These are phyloP conservation scores for Fusarium sp. DNA, from an alignment of 2,329 filamentous ascomycete genomes.

Conservation along the genomic window DNA sequence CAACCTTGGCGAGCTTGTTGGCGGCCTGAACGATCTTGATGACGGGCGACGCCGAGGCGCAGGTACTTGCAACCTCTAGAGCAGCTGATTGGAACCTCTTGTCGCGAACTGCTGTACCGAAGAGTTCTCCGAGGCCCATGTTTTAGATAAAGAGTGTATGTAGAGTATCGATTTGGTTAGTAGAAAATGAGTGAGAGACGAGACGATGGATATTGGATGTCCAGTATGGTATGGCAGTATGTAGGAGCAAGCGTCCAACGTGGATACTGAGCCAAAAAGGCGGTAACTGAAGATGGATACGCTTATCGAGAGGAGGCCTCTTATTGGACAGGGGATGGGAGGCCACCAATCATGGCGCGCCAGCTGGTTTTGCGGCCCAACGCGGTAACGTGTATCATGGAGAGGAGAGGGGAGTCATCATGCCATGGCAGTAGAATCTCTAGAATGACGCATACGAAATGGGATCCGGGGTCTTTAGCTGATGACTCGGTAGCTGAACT, in stretches of 20 bases:
- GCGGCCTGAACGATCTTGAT: constrained; percentile 44
- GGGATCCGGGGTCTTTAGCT: background rate
- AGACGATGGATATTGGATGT: background rate
- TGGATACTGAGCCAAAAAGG: constrained; percentile 25
- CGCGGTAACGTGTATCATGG: constrained; percentile 20
- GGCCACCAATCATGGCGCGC: constrained; percentile 15
- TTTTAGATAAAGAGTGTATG: constrained; percentile 1
- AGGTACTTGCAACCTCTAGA: constrained; percentile 29
- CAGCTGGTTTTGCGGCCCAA: constrained; percentile 36
- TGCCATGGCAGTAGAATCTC: background rate
- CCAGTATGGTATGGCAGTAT: background rate
- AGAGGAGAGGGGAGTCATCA: constrained; percentile 12
- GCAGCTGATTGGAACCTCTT: constrained; percentile 27
- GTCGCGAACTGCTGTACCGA: constrained; percentile 28
- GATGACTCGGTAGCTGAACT: background rate
- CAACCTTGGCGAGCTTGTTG: constrained; percentile 42
- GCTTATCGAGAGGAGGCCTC: background rate
- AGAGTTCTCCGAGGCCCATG: constrained; percentile 30
- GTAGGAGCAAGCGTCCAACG: constrained; percentile 2
- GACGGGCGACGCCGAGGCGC: constrained; percentile 28
- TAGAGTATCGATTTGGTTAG: background rate
- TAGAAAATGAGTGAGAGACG: constrained; percentile 1
- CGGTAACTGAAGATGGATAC: constrained; percentile 33
- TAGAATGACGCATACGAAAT: constrained; percentile 9
- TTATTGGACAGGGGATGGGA: constrained; percentile 4